Evolutionary conservation across 148 eudicot genomes (phyloP).

Genomic region (Dianthus caryophyllus): DNA sequence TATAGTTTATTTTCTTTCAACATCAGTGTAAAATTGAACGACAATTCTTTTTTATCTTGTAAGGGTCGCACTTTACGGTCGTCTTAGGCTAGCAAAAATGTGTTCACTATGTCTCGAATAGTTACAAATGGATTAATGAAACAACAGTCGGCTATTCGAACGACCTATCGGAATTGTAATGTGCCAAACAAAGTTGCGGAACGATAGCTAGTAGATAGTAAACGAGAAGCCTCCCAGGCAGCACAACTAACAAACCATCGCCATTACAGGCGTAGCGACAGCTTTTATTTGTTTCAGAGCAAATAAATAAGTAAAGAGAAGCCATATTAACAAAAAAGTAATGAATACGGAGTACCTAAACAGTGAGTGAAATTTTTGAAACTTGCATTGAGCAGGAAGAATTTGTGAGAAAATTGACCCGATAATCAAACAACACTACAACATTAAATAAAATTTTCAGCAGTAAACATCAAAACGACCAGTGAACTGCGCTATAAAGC

Average conservation of each 20-base stretch:
- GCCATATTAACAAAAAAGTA: not conserved
- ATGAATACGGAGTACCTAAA: conserved; percentile 1
- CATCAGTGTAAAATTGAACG: not conserved
- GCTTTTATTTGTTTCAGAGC: too few relatives aligned
- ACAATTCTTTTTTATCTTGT: not conserved
- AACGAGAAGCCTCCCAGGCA: too few relatives aligned
- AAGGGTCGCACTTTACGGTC: too few relatives aligned
- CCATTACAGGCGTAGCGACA: too few relatives aligned
- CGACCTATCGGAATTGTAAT: too few relatives aligned
- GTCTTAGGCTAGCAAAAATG: too few relatives aligned
- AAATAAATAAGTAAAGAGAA: not conserved
- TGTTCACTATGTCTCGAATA: too few relatives aligned
- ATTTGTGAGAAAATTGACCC: conserved; percentile 23
- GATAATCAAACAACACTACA: conserved; percentile 21
- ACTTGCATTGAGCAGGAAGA: conserved; percentile 21
- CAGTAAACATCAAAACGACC: conserved; percentile 26
- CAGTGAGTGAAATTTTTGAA: conserved; percentile 15
- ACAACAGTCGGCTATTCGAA: too few relatives aligned
- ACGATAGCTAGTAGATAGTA: too few relatives aligned
- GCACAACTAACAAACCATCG: too few relatives aligned
- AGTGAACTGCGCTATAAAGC: conserved; percentile 19
- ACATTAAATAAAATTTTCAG: conserved; percentile 25
- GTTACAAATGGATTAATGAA: too few relatives aligned
- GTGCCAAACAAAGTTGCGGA: too few relatives aligned
- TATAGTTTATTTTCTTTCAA: not conserved